A percentile compares a stretch with the other conserved stretches of the same genome.
phyloP scores from a whole-genome alignment of 257 asterid genomes.

The Nicotiana attenuata region DNA sequence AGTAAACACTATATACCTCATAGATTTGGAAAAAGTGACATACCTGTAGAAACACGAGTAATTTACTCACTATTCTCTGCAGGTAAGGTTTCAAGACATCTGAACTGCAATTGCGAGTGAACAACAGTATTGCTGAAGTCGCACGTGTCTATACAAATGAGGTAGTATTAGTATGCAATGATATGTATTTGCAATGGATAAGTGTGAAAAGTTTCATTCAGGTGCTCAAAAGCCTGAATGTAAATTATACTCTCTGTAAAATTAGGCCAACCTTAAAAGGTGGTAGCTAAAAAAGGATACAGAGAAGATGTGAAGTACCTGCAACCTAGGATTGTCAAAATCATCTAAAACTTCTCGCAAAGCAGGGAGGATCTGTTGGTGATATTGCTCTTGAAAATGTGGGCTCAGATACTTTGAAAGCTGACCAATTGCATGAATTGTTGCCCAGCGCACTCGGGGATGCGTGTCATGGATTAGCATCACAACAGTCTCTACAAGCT shows the following conservation, averaged over 20 bases:
- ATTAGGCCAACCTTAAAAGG: background rate
- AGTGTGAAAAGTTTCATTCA: background rate
- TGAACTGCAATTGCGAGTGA: background rate
- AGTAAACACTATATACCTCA: too few relatives aligned
- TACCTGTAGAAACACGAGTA: constrained; percentile 4
- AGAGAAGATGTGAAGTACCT: background rate
- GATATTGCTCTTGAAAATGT: background rate
- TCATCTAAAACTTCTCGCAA: background rate
- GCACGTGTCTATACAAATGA: background rate
- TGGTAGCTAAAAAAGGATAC: background rate
- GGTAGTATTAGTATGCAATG: background rate
- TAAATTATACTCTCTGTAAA: background rate
- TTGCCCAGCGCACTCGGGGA: constrained; percentile 17
- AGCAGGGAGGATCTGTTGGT: background rate
- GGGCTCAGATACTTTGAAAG: background rate
- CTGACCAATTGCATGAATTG: constrained; percentile 2
- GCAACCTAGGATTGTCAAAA: constrained; percentile 7
- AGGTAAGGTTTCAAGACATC: constrained; percentile 2
- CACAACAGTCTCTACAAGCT: background rate
- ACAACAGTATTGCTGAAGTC: background rate
- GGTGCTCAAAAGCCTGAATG: background rate
- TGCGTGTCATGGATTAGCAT: background rate
- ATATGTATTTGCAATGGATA: background rate
- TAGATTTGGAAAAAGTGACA: background rate
- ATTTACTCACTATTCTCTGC: background rate